Conservation (phyloP, 164 flowering plant species). For the Stephania japonica region DNA sequence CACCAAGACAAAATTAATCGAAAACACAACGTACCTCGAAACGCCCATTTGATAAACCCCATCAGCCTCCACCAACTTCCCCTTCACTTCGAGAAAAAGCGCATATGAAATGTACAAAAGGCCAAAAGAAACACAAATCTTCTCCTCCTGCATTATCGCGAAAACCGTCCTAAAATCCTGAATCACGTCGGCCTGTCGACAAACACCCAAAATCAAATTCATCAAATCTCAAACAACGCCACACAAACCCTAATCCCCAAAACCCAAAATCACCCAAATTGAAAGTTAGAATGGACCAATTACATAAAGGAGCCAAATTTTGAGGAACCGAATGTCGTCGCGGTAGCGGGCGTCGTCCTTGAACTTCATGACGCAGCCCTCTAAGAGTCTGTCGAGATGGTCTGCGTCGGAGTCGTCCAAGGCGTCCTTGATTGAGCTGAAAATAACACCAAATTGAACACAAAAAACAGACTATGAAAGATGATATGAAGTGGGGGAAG, state of each 20-base stretch:
- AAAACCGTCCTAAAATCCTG: conserved; percentile 50
- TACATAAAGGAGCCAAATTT: conserved; percentile 82
- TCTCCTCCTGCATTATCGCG: conserved; percentile 42
- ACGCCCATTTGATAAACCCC: conserved; percentile 58
- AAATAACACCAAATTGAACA: not conserved
- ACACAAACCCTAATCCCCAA: not conserved
- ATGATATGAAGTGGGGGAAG: not conserved
- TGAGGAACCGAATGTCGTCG: conserved; percentile 75
- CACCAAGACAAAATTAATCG: not conserved
- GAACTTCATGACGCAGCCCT: conserved; percentile 48
- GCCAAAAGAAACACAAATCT: conserved; percentile 43
- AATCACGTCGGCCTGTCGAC: conserved; percentile 48
- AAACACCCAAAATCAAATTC: not conserved
- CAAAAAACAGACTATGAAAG: not conserved
- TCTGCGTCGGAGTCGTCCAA: conserved; percentile 26
- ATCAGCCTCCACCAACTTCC: conserved; percentile 55
- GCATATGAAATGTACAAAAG: conserved; percentile 66
- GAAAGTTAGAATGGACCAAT: not conserved
- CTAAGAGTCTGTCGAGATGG: conserved; percentile 37
- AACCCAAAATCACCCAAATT: not conserved
- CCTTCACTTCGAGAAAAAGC: conserved; percentile 56
- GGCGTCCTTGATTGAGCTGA: conserved; percentile 48
- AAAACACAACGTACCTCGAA: conserved; percentile 42
- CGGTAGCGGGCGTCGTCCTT: conserved; percentile 45
- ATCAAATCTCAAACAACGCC: not conserved